Conservation (phyloP, 2,329 filamentous ascomycete species). For the Nothomitra cinnamomea region DNA sequence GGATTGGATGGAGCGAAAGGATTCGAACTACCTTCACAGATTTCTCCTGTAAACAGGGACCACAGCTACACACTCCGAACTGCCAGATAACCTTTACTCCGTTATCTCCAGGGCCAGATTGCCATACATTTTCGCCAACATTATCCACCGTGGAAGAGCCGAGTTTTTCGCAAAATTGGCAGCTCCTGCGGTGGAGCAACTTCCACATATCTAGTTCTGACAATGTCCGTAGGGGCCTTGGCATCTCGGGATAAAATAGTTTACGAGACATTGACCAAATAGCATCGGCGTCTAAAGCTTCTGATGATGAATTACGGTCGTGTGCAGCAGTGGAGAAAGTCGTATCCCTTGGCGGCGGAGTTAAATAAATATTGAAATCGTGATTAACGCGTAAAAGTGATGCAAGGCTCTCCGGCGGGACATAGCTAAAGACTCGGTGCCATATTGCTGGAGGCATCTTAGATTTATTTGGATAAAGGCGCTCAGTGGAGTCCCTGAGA, state of each 20-base stretch:
- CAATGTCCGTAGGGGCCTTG: conserved; percentile 45
- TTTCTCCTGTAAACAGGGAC: conserved; percentile 41
- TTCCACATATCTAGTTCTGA: conserved; percentile 65
- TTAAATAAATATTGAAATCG: conserved; percentile 37
- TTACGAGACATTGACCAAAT: conserved; percentile 59
- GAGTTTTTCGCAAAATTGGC: conserved; percentile 47
- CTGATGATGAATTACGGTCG: conserved; percentile 19
- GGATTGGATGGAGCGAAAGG: background rate
- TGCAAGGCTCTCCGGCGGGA: conserved; percentile 45
- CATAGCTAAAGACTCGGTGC: conserved; percentile 52
- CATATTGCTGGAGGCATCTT: conserved; percentile 45
- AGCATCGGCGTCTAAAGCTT: conserved; percentile 36
- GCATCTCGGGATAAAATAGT: conserved; percentile 47
- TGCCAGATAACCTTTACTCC: conserved; percentile 52
- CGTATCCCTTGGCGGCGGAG: conserved; percentile 8
- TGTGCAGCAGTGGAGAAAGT: conserved; percentile 10
- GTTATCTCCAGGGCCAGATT: conserved; percentile 42
- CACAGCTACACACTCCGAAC: conserved; percentile 51
- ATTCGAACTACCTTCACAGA: conserved; percentile 37
- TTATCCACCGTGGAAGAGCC: conserved; percentile 8
- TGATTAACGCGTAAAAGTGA: conserved; percentile 50
- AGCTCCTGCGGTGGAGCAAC: conserved; percentile 42
- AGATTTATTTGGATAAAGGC: conserved; percentile 9
- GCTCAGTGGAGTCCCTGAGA: background rate
- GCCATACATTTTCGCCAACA: conserved; percentile 29